phyloP scores from a whole-genome alignment of 2,329 filamentous ascomycete species.

The Passalora sequoiae region DNA sequence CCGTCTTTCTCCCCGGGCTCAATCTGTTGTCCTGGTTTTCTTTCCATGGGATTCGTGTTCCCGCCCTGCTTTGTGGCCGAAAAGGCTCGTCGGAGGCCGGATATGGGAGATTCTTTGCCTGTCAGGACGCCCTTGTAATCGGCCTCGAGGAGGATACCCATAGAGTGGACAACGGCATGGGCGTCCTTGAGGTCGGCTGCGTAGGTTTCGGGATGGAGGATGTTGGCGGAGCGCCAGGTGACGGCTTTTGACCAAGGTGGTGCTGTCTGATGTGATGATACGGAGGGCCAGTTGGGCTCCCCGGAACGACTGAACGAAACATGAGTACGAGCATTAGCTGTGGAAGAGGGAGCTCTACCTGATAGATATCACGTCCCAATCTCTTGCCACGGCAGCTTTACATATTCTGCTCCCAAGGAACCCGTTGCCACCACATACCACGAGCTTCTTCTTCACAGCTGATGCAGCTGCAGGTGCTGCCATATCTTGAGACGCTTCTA shows the following conservation, averaged over 20 bases:
- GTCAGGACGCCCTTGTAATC: conserved; percentile 93
- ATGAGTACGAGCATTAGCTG: conserved; percentile 1
- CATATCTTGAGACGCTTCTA: conserved; percentile 7
- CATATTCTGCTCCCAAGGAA: conserved; percentile 85
- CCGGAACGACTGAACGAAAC: conserved; percentile 82
- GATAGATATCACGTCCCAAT: conserved; percentile 89
- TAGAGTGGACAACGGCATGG: conserved; percentile 83
- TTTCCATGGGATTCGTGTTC: conserved; percentile 62
- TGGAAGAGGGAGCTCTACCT: conserved; percentile 57
- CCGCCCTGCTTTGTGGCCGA: conserved; percentile 57
- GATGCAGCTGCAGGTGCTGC: conserved; percentile 18
- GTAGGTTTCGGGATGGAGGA: conserved; percentile 78
- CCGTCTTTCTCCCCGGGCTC: conserved; percentile 62
- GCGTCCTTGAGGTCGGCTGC: conserved; percentile 68
- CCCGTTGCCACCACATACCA: conserved; percentile 90
- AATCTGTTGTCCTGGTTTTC: conserved; percentile 55
- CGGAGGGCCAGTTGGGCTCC: conserved; percentile 74
- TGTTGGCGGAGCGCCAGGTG: conserved; percentile 81
- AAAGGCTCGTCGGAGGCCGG: conserved; percentile 75
- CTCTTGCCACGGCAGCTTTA: conserved; percentile 75
- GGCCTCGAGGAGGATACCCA: conserved; percentile 93
- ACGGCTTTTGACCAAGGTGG: conserved; percentile 80
- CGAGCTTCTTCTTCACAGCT: conserved; percentile 61
- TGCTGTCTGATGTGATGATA: conserved; percentile 64
- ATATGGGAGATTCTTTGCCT: conserved; percentile 74